Evolutionary conservation across 1,284 basidiomycete species (phyloP).

Genomic region (Cryptococcus maquisensis): DNA sequence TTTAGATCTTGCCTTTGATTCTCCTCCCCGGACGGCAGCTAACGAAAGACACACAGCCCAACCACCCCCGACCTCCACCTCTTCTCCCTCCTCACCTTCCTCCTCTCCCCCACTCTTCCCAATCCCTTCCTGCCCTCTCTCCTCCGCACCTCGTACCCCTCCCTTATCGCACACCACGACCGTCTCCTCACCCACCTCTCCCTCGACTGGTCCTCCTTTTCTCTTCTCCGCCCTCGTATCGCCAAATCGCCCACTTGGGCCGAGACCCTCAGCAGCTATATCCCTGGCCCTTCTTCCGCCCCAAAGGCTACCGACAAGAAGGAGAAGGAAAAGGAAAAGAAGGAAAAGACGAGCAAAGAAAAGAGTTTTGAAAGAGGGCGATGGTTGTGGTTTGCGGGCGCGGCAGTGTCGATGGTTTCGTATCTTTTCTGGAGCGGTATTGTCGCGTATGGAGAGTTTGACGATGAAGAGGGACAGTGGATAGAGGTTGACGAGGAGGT

Average conservation of each 20-base stretch:
- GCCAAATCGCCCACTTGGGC: background rate
- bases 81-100: slow-evolving; percentile 44
- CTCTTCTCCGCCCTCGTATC: background rate
- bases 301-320: slow-evolving; percentile 6
- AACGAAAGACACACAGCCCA: no score
- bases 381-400: slow-evolving; percentile 40
- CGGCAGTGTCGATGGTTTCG: slow-evolving; percentile 28
- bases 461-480: slow-evolving; percentile 7
- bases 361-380: slow-evolving; percentile 32
- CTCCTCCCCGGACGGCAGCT: no score
- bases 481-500: slow-evolving; percentile 6
- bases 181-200: slow-evolving; percentile 21
- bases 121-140: slow-evolving; percentile 41
- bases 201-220: slow-evolving; percentile 8
- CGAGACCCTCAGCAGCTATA: background rate
- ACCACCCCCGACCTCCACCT: slow-evolving; percentile 43
- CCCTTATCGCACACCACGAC: slow-evolving; percentile 36
- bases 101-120: slow-evolving; percentile 42
- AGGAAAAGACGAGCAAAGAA: slow-evolving; percentile 20
- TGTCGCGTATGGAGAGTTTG: slow-evolving; percentile 28
- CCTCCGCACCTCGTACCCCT: slow-evolving; percentile 33
- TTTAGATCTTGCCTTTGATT: no score
- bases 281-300: background rate
- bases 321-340: slow-evolving; percentile 13
- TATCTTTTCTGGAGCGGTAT: slow-evolving; percentile 40